Evolutionary conservation across 768 basidiomycete species (phyloP), one percentile per base, ranked within the genome.

Genomic region (Russula lepida): DNA sequence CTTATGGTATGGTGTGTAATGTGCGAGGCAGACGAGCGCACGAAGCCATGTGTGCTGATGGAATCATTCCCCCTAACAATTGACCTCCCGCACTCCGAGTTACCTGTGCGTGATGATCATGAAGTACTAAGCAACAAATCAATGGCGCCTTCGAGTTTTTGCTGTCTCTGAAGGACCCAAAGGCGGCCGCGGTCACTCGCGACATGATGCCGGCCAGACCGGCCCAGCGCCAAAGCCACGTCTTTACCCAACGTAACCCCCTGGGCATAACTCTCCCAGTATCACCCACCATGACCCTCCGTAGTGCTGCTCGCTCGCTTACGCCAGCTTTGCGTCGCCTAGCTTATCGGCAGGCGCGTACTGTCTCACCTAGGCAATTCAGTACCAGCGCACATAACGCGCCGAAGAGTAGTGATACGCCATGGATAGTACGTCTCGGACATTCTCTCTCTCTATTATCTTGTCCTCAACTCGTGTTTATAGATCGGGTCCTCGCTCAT

Each of bases 401-500:
- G 30, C n/a, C 57, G n/a, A 30, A 32, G 17, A 48, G 54, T 32
- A 19, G 51, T 11, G 65, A 66, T 35, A 66, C 37, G 27, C n/a
- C 56, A 12, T 66, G 65, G 65, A 52, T 60, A 9, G 65, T 66
- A 53, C 39, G 62, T 41, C 49, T 7, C 32, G 19, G 27, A 7
- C n/a, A 33, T 1, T 2, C 15, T 19, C 46, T 27, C 15, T 23
- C 4, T 28, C 39, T 28, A 12, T 21, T 15, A 21, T 23, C 9
- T n/a, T 8, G 33, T 51, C n/a, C 15, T 52, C 55, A 33, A 21
- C n/a, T 32, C 3, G 48, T 43, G 48, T 15, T 32, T 11, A 12
- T 33, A 66, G 64, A 48, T 66, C 30, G 65, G 59, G 9, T 66
- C 65, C 21, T 56, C 65, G 4, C 55, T 59, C 21, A 27, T 66